Conservation (phyloP, 2,329 filamentous ascomycete genomes). For the Pseudovirgaria hyperparasitica region DNA sequence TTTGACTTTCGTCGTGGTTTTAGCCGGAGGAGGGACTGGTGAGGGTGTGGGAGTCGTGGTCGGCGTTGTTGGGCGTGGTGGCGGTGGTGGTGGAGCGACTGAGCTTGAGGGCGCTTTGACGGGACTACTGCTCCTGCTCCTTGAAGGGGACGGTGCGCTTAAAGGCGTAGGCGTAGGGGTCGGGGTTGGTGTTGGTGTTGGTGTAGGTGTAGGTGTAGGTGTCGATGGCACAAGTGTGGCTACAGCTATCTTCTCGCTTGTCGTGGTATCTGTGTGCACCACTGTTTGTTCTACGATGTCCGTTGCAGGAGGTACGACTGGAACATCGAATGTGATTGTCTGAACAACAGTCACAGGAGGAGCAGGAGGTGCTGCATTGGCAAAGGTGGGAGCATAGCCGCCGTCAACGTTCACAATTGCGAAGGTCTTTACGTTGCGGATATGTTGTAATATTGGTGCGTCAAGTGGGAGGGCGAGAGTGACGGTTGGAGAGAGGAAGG, state of each 20-base stretch:
- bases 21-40: constrained; percentile 12
- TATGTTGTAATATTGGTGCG: too few species aligned
- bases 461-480: too few species aligned
- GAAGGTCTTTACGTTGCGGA: constrained; percentile 19
- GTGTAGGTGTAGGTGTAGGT: constrained; percentile 10
- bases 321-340: too few species aligned
- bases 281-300: too few species aligned
- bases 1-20: too few species aligned
- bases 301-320: too few species aligned
- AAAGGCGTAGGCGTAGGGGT: constrained; percentile 10
- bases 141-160: too few species aligned
- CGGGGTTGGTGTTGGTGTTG: constrained; percentile 11
- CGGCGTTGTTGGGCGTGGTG: constrained; percentile 6
- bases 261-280: constrained; percentile 10
- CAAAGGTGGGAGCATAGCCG: too few species aligned
- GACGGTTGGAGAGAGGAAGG: too few species aligned
- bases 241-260: constrained; percentile 12
- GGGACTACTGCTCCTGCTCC: too few species aligned
- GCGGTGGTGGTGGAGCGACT: constrained; percentile 7
- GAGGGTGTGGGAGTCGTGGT: constrained; percentile 12
- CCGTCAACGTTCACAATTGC: constrained; percentile 28
- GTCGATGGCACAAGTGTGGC: constrained; percentile 10
- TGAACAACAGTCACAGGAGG: constrained; percentile 12
- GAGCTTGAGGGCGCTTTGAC: too few species aligned
- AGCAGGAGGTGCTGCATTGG: constrained; percentile 11